A percentile compares a stretch with the other conserved stretches of the same genome.
phyloP scores from a whole-genome alignment of 768 basidiomycete species.

The Rickenella mellea region DNA sequence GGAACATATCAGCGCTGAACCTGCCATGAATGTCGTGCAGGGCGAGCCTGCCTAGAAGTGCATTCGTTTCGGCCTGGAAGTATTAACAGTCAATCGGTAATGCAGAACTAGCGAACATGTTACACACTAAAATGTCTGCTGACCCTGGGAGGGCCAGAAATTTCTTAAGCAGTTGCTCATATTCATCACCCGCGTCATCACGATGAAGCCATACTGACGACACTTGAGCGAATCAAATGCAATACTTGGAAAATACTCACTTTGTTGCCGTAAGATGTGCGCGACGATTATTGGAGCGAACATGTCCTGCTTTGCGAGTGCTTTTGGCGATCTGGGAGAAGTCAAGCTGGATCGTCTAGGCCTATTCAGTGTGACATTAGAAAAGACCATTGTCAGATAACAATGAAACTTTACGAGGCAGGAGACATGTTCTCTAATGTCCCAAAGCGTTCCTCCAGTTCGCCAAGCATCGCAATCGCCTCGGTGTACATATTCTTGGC shows the following conservation, averaged over 20 bases:
- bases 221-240: background rate
- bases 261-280: constrained; percentile 53
- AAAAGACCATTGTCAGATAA: constrained; percentile 28
- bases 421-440: constrained; percentile 41
- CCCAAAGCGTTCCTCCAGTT: constrained; percentile 39
- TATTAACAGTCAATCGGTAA: background rate
- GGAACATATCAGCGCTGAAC: constrained; percentile 79
- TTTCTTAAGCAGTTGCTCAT: constrained; percentile 45
- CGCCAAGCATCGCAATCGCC: constrained; percentile 50
- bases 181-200: constrained; percentile 42
- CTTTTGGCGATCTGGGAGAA: constrained; percentile 8
- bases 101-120: background rate
- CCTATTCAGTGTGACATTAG: constrained; percentile 5
- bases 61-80: constrained; percentile 61
- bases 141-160: constrained; percentile 48
- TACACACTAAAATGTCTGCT: constrained; percentile 44
- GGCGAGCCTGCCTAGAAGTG: constrained; percentile 68
- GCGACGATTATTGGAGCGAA: constrained; percentile 55
- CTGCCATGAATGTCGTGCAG: constrained; percentile 69
- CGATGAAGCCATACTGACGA: constrained; percentile 56
- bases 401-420: constrained; percentile 35
- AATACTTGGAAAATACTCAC: constrained; percentile 32
- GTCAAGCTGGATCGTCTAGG: background rate
- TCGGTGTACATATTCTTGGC: constrained; percentile 46
- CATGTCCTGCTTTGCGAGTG: constrained; percentile 27